Evolutionary conservation across 2,329 filamentous ascomycete species (phyloP), one percentile per base, ranked within the genome.

Genomic region (Chalara sp.): DNA sequence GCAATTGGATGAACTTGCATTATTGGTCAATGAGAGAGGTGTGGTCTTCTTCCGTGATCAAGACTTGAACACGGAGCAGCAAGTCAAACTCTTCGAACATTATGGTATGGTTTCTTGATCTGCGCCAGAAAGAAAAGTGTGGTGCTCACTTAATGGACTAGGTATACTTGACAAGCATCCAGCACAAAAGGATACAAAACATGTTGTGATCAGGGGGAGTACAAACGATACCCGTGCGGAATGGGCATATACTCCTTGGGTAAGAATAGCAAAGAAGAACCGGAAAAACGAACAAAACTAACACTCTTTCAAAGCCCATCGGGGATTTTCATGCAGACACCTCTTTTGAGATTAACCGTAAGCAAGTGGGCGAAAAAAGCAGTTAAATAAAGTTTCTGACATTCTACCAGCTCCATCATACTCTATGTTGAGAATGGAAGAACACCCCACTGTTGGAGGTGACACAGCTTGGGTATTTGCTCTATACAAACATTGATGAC

Each of bases 381-480:
- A 21, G 21, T 21, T 21, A 21, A 21, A 21, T 21, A 21, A 21
- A 6, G 5, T 28, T 10, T 42, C 29, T 33, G 13, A 44, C 31
- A 21, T 7, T 32, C 43, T 46, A 43, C n/a, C 29, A 67, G 65
- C 74, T 2, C 74, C 74, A 0, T 72, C 69, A 1, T 77, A 76
- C 53, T 76, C 73, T 1, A 56, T 77, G n/a, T 63, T 78, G 8
- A 66, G 73, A 13, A 76, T 76, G 70, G 71, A 76, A 56, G 71
- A 75, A 48, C 72, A 74, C 51, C 74, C 75, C 0, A 41, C 93
- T 91, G 65, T 75, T 88, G 49, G 78, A 93, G 32, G 89, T 93
- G 65, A 84, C 79, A 53, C 89, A 87, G 1, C 74, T 76, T 44
- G 57, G 57, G 54, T 35, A n/a, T 32, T 12, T 13, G 30, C 12